Evolutionary conservation across 768 basidiomycete genomes (phyloP).

Genomic region (Russula sp.): DNA sequence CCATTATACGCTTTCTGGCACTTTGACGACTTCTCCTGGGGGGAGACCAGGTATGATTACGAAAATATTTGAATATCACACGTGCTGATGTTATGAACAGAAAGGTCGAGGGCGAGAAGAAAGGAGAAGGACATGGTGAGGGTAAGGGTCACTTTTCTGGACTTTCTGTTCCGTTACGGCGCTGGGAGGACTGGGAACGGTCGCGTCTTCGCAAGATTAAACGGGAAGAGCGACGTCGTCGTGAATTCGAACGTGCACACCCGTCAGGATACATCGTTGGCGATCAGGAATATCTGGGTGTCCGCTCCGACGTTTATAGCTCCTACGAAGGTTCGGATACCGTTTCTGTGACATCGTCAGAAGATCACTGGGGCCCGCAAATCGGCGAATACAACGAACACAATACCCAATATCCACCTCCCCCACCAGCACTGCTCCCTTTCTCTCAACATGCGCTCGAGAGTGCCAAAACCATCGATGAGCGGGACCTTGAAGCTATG

Average conservation of each 20-base stretch:
- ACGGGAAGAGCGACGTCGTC: constrained; percentile 78
- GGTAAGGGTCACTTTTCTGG: constrained; percentile 53
- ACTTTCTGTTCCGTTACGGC: constrained; percentile 78
- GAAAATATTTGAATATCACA: neutral
- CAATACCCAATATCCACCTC: constrained; percentile 72
- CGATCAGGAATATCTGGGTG: constrained; percentile 62
- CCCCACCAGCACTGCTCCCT: constrained; percentile 65
- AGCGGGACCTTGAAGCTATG: constrained; percentile 86
- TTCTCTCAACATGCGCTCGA: constrained; percentile 42
- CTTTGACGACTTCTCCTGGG: constrained; percentile 99
- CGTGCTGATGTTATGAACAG: constrained; percentile 42
- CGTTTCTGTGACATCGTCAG: constrained; percentile 76
- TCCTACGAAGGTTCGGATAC: constrained; percentile 81
- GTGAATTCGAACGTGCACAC: constrained; percentile 77
- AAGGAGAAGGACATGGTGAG: constrained; percentile 72
- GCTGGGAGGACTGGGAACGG: constrained; percentile 99
- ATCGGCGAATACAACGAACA: constrained; percentile 95
- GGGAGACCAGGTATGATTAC: constrained; percentile 81
- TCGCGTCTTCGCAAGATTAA: constrained; percentile 87
- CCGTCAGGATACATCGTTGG: constrained; percentile 62
- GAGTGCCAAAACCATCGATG: constrained; percentile 52
- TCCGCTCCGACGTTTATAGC: constrained; percentile 47
- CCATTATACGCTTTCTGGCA: constrained; percentile 99
- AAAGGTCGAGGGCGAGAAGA: constrained; percentile 91
- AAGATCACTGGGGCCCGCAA: constrained; percentile 94